phyloP scores from a whole-genome alignment of 768 basidiomycete genomes.

The Mycena vulgaris region DNA sequence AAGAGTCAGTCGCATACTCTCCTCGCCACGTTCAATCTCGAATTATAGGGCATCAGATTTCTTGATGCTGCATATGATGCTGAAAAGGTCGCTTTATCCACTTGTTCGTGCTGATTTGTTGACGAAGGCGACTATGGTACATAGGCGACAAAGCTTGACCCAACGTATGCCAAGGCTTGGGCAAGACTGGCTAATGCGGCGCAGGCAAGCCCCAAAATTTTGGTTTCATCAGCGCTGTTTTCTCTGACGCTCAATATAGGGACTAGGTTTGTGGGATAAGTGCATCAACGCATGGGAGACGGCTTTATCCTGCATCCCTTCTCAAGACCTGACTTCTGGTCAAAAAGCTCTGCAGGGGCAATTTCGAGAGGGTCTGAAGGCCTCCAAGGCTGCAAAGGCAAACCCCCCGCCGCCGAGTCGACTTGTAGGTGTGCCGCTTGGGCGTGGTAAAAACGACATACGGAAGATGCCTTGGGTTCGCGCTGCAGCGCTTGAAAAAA shows the following conservation, averaged over 20 bases:
- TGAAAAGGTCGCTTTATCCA: slow-evolving; percentile 40
- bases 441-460: background rate
- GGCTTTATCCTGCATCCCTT: slow-evolving; percentile 51
- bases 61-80: slow-evolving; percentile 52
- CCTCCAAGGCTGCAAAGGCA: slow-evolving; percentile 39
- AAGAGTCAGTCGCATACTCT: slow-evolving; percentile 47
- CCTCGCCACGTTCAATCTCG: background rate
- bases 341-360: slow-evolving; percentile 55
- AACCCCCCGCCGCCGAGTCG: slow-evolving; percentile 20
- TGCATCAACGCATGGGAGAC: slow-evolving; percentile 50
- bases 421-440: slow-evolving; percentile 11
- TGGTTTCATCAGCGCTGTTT: background rate
- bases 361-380: slow-evolving; percentile 49
- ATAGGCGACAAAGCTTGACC: slow-evolving; percentile 59
- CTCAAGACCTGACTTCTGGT: slow-evolving; percentile 44
- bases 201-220: slow-evolving; percentile 39
- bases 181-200: slow-evolving; percentile 54
- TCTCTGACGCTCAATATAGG: slow-evolving; percentile 34
- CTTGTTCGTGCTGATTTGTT: background rate
- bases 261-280: slow-evolving; percentile 39
- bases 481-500: slow-evolving; percentile 26
- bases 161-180: slow-evolving; percentile 60
- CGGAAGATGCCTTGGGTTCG: slow-evolving; percentile 28
- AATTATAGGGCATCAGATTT: slow-evolving; percentile 41
- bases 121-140: background rate